These are phyloP conservation scores for Arthrobotrys megalospora DNA, from an alignment of 2,329 filamentous ascomycete genomes.

Conservation along the genomic window DNA sequence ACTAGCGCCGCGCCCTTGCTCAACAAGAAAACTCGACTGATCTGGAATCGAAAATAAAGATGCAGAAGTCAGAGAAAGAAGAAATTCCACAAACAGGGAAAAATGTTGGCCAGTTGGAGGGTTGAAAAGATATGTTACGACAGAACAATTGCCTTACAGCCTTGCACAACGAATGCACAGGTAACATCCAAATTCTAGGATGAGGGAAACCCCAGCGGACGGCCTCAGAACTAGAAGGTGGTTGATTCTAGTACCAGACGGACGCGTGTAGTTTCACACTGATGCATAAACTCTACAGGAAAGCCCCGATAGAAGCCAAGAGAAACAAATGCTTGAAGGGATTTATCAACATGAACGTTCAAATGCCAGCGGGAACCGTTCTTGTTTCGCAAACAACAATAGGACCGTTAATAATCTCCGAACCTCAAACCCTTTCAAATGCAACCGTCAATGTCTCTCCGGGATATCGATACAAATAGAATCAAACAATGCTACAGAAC, in stretches of 20 bases:
- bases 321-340: slow-evolving; percentile 18
- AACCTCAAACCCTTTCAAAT: background rate
- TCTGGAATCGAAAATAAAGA: slow-evolving; percentile 28
- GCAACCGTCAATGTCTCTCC: background rate
- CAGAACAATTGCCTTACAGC: background rate
- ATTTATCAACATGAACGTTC: slow-evolving; percentile 27
- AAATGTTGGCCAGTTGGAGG: background rate
- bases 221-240: slow-evolving; percentile 50
- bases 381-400: slow-evolving; percentile 46
- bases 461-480: slow-evolving; percentile 2
- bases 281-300: slow-evolving; percentile 28
- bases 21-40: slow-evolving; percentile 36
- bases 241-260: slow-evolving; percentile 14
- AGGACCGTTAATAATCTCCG: slow-evolving; percentile 55
- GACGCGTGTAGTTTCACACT: slow-evolving; percentile 17
- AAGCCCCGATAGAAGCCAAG: slow-evolving; percentile 33
- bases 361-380: slow-evolving; percentile 13
- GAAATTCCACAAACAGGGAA: slow-evolving; percentile 16
- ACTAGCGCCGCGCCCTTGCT: slow-evolving; percentile 40
- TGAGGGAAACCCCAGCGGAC: background rate
- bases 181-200: slow-evolving; percentile 31
- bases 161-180: slow-evolving; percentile 28
- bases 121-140: background rate
- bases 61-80: slow-evolving; percentile 22
- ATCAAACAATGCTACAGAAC: background rate